Conservation (phyloP, 768 basidiomycete genomes). For the Tremella fuciformis region DNA sequence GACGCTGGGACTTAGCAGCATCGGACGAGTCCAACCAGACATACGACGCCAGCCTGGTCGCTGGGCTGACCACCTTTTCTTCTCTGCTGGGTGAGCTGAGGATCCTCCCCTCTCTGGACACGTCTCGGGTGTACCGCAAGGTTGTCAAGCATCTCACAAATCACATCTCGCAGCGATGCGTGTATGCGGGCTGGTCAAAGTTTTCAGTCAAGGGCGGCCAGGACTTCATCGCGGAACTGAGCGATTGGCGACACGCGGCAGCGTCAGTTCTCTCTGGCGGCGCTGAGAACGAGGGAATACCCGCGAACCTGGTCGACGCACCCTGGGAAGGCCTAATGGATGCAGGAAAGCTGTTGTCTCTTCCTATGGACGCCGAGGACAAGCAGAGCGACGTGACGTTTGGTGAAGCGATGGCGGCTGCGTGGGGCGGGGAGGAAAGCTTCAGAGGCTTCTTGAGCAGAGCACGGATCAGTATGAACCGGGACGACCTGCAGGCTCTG, state of each 20-base stretch:
- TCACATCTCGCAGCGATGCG: constrained; percentile 77
- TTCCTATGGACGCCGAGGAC: constrained; percentile 38
- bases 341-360: constrained; percentile 65
- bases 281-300: constrained; percentile 35
- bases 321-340: constrained; percentile 75
- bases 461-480: constrained; percentile 28
- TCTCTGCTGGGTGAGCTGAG: constrained; percentile 71
- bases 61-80: constrained; percentile 74
- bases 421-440: constrained; percentile 35
- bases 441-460: constrained; percentile 28
- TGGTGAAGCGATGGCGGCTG: constrained; percentile 45
- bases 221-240: constrained; percentile 68
- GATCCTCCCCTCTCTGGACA: constrained; percentile 60
- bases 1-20: constrained; percentile 48
- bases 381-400: constrained; percentile 28
- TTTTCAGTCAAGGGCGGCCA: constrained; percentile 63
- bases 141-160: constrained; percentile 68
- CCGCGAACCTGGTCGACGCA: constrained; percentile 59
- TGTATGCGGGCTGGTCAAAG: constrained; percentile 69
- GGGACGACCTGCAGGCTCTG: constrained; percentile 34
- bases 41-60: constrained; percentile 64
- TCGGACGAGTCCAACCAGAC: constrained; percentile 34
- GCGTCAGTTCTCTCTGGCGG: neutral
- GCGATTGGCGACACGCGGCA: constrained; percentile 71
- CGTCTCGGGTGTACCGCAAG: constrained; percentile 69